Evolutionary conservation across 2,329 filamentous ascomycete genomes (phyloP).

Genomic region (Raffaelea arxii): DNA sequence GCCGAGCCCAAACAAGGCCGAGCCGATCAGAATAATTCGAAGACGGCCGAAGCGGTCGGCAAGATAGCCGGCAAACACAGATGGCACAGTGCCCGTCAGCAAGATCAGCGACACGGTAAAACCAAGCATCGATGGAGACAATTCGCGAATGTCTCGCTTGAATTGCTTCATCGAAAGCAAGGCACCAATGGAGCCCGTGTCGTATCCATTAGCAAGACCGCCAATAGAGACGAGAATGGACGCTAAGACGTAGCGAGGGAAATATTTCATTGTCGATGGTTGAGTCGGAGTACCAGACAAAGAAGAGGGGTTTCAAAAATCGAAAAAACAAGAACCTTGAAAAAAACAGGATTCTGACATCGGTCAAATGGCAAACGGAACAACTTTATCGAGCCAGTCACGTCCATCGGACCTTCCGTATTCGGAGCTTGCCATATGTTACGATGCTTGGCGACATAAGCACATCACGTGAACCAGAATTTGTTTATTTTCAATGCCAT

Average conservation of each 20-base stretch:
- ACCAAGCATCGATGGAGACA: conserved; percentile 43
- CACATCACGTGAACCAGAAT: no score
- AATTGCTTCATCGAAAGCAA: conserved; percentile 24
- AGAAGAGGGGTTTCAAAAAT: no score
- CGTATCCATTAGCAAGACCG: conserved; percentile 26
- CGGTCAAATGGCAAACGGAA: no score
- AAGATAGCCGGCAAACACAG: conserved; percentile 46
- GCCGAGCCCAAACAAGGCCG: conserved; percentile 42
- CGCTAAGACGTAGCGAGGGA: conserved; percentile 22
- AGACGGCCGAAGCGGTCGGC: conserved; percentile 46
- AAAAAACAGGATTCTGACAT: no score
- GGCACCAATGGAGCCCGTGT: conserved; percentile 25
- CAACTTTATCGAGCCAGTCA: no score
- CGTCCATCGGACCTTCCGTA: no score
- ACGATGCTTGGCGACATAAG: no score
- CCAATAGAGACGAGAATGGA: conserved; percentile 21
- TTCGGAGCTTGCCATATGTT: no score
- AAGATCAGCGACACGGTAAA: conserved; percentile 54
- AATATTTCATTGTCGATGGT: not conserved
- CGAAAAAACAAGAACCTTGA: no score
- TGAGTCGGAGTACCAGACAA: not conserved
- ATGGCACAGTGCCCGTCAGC: conserved; percentile 50
- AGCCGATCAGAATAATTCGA: conserved; percentile 47
- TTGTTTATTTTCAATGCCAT: no score
- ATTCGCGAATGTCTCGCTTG: conserved; percentile 26